phyloP scores from a whole-genome alignment of 2,329 filamentous ascomycete species.

The Ceratocystis destructans region DNA sequence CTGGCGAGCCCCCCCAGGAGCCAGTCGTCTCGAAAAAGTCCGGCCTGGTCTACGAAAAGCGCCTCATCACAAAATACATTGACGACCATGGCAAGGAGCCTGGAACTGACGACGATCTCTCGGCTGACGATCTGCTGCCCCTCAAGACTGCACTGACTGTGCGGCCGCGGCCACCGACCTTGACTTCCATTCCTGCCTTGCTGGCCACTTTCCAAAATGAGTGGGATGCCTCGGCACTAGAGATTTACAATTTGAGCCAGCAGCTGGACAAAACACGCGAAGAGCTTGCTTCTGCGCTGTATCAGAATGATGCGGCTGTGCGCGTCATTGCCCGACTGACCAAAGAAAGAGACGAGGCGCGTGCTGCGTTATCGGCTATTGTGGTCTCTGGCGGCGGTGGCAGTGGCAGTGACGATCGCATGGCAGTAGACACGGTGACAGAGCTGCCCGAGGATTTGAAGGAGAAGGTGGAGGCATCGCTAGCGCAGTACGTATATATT shows the following conservation, averaged over 20 bases:
- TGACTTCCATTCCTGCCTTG: slow-evolving; percentile 91
- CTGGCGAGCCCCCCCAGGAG: slow-evolving; percentile 87
- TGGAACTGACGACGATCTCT: slow-evolving; percentile 71
- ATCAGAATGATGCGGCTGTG: slow-evolving; percentile 95
- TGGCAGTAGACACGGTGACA: slow-evolving; percentile 73
- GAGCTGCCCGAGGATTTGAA: slow-evolving; percentile 58
- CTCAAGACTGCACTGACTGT: slow-evolving; percentile 74
- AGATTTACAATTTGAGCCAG: slow-evolving; percentile 82
- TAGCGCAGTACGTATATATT: slow-evolving; percentile 52
- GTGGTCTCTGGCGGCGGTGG: slow-evolving; percentile 48
- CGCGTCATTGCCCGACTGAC: slow-evolving; percentile 83
- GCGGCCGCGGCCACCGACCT: slow-evolving; percentile 75
- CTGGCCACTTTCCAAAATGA: slow-evolving; percentile 94
- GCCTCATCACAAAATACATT: slow-evolving; percentile 89
- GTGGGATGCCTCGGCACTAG: slow-evolving; percentile 87
- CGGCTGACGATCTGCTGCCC: slow-evolving; percentile 71
- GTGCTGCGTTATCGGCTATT: slow-evolving; percentile 75
- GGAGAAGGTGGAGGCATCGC: slow-evolving; percentile 63
- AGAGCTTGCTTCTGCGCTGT: slow-evolving; percentile 84
- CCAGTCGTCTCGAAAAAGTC: slow-evolving; percentile 92
- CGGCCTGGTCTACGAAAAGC: slow-evolving; percentile 86
- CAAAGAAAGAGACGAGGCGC: slow-evolving; percentile 83
- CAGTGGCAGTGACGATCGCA: slow-evolving; percentile 55
- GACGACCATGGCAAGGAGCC: slow-evolving; percentile 87
- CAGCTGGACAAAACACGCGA: slow-evolving; percentile 81